Base-by-base conservation (phyloP, 257 asterid species). In the Nicotiana paniculata region DNA sequence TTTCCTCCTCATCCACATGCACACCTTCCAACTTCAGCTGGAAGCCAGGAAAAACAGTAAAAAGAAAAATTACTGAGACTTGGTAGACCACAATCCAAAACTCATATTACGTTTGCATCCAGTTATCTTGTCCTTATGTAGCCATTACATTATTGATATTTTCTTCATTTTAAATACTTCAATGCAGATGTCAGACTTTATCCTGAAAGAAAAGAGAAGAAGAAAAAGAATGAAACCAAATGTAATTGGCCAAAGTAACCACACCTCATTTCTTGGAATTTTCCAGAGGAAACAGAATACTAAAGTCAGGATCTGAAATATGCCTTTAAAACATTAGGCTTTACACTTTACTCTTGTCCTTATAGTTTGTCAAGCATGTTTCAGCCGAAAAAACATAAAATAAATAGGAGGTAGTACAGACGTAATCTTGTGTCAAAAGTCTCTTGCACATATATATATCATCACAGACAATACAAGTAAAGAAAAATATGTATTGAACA, bases 1-100 rank as follows among this genome's bases (percentile, higher is more conserved):
- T 89, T 86, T 90, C 98, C 86, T 96, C 98, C 85, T 89, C 97
- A 82, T 94, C 97, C 81, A 90, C 90, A 84, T 85, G 87, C 77
- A 88, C 72, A 16, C 94, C 97, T 89, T 92, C 94, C 87, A 94
- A 87, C 89, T 90, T 93, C 86, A 92, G 51, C 99, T 96, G 77
- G 84, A 46, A 79, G 1, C 79, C 74, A 61, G 63, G 81, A 51
- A 48, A 80, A 64, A 32, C 3, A 32, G 58, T 59, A 68, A 33
- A 55, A 58, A 82, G 35, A 43, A 58, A 30, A 55, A 46, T 68
- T 3, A 70, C 79, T 28, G n/a, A 26, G 11, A 18, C 68, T 64
- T 64, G 30, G 39, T 63, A 48, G 59, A 51, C 55, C 58, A 33
- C 32, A 39, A 80, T 63, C 17, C 26, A 72, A 18, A 72, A 39